phyloP scores from a whole-genome alignment of 768 basidiomycete genomes.

The Panaeolus cyanescens region DNA sequence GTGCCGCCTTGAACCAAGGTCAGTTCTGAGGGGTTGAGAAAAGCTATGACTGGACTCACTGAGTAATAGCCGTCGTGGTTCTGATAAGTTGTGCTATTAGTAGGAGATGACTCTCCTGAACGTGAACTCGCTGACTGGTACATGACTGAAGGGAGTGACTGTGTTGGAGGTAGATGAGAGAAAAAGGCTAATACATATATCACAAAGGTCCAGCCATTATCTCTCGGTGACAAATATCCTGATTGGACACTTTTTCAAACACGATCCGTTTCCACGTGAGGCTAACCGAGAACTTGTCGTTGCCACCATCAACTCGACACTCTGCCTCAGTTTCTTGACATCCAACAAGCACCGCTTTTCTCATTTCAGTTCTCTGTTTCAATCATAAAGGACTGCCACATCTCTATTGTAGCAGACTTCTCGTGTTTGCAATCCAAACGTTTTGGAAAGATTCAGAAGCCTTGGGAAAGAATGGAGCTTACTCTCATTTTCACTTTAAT shows the following conservation, averaged over 20 bases:
- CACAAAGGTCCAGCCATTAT: not conserved
- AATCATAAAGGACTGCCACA: not conserved
- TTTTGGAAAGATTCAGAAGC: too few relatives aligned
- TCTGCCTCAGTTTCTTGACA: not conserved
- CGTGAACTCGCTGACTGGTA: not conserved
- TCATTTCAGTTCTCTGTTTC: not conserved
- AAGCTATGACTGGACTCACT: not conserved
- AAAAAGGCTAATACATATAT: not conserved
- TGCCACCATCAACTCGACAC: slow-evolving; percentile 2
- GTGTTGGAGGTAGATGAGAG: not conserved
- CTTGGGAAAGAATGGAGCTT: not conserved
- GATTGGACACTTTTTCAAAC: not conserved
- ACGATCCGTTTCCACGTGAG: slow-evolving; percentile 2
- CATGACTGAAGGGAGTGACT: too few relatives aligned
- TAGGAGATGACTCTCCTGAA: not conserved
- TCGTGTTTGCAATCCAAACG: not conserved
- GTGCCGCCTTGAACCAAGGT: slow-evolving; percentile 15
- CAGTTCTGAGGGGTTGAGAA: not conserved
- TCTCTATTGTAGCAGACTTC: not conserved
- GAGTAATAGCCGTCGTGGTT: not conserved
- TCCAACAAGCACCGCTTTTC: not conserved
- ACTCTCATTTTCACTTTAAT: not conserved
- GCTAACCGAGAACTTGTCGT: not conserved
- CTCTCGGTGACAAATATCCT: not conserved
- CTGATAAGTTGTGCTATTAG: not conserved